Conservation (phyloP, 2,329 filamentous ascomycete species). For the Rhynchosporium graminicola region DNA sequence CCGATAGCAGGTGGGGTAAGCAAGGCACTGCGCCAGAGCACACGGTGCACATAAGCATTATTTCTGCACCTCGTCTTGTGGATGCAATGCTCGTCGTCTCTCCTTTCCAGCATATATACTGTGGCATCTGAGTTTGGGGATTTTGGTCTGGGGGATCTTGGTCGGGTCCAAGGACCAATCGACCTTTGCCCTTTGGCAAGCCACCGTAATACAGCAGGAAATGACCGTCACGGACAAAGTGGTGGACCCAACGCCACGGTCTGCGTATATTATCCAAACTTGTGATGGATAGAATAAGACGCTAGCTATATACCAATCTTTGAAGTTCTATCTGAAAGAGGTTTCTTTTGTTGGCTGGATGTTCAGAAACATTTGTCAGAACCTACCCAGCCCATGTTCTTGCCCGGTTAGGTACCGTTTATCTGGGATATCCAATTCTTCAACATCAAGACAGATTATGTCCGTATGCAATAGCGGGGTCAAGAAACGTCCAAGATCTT, state of each 20-base stretch:
- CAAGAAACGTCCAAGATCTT: too few relatives aligned
- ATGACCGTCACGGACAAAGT: slow-evolving; percentile 14
- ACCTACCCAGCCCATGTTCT: too few relatives aligned
- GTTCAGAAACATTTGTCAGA: too few relatives aligned
- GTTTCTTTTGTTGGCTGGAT: too few relatives aligned
- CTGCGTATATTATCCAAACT: slow-evolving; percentile 14
- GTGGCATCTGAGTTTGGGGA: not conserved
- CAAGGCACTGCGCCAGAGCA: slow-evolving; percentile 12
- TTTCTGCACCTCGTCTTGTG: slow-evolving; percentile 20
- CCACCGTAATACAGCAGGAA: not conserved
- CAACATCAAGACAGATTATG: too few relatives aligned
- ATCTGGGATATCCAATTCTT: too few relatives aligned
- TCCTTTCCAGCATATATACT: slow-evolving; percentile 22
- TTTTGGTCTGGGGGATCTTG: not conserved
- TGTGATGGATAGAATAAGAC: slow-evolving; percentile 3
- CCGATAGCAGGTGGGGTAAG: slow-evolving; percentile 7
- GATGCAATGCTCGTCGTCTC: slow-evolving; percentile 28
- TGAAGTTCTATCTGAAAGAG: not conserved
- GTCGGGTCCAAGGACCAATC: not conserved
- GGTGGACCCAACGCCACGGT: slow-evolving; percentile 19
- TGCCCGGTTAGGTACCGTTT: too few relatives aligned
- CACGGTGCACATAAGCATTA: slow-evolving; percentile 2
- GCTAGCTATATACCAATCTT: slow-evolving; percentile 13
- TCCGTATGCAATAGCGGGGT: too few relatives aligned
- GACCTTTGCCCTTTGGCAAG: not conserved